These are phyloP conservation scores for Trametes maxima DNA, from an alignment of 768 basidiomycete species.

Conservation along the genomic window DNA sequence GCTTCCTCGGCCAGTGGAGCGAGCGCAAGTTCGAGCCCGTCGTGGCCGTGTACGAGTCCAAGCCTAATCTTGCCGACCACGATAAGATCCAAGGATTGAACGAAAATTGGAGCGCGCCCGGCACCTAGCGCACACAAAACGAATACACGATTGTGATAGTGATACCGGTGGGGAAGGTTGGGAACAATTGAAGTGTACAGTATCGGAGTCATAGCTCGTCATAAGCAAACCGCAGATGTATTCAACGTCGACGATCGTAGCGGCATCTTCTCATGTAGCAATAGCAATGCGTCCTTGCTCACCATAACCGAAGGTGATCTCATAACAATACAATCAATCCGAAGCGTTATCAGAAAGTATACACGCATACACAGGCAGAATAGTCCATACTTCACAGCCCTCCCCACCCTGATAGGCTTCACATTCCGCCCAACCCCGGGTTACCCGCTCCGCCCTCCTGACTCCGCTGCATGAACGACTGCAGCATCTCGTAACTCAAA, in stretches of 20 bases:
- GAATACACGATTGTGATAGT: neutral
- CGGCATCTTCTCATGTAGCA: neutral
- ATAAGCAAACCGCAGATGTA: neutral
- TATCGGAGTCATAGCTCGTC: neutral
- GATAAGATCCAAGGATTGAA: slow-evolving; percentile 83
- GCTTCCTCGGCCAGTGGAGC: slow-evolving; percentile 81
- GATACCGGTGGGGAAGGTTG: too few relatives aligned
- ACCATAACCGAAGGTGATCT: too few relatives aligned
- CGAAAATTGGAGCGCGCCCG: slow-evolving; percentile 44
- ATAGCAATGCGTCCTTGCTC: neutral
- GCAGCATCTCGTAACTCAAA: slow-evolving; percentile 45
- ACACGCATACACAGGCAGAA: neutral
- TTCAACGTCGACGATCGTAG: too few relatives aligned
- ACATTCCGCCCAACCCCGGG: slow-evolving; percentile 24
- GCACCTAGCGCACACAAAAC: neutral
- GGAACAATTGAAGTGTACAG: too few relatives aligned
- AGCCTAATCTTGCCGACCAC: slow-evolving; percentile 88
- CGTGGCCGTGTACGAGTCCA: slow-evolving; percentile 85
- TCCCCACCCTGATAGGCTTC: neutral
- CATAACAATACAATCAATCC: too few relatives aligned
- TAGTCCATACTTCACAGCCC: neutral
- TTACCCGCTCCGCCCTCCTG: slow-evolving; percentile 33
- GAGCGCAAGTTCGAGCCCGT: slow-evolving; percentile 80
- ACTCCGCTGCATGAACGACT: slow-evolving; percentile 49
- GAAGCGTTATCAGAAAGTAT: neutral